Evolutionary conservation across 495 filamentous ascomycete genomes (phyloP), one percentile per base, ranked within the genome.

Genomic region (Tuber calosporum): DNA sequence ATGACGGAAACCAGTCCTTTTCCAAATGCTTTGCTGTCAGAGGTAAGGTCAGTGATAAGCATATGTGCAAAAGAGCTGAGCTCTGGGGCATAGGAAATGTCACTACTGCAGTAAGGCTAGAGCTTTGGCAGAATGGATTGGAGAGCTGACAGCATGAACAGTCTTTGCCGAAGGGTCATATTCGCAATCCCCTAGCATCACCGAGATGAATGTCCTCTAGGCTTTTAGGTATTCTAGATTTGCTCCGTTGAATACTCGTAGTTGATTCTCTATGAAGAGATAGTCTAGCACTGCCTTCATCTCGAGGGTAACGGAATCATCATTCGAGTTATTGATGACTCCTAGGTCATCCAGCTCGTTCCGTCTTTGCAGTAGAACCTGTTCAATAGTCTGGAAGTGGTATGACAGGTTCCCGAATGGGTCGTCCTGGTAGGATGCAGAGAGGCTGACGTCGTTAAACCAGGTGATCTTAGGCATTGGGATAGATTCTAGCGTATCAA

Each of bases 101-200:
- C 88, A 1, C 89, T 85, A 30, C 87, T 84, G 77, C 91, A 87
- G 34, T 90, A 89, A 39, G 83, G 83, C 78, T 97, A 94, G 34
- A 98, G 86, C 74, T 92, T 94, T 3, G 95, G 93, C 36, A 96
- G 86, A 69, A 94, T 90, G 38, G 92, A 84, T 81, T 97, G 94
- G 22, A 98, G 85, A 7, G 91, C 87, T 80, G 95, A 92, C 5
- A 97, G 83, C 38, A 97, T 87, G 77, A 99, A 93, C 0, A 89
- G 88, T 87, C 80, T 89, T 90, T 43, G 85, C 85, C 1, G 87
- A 86, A 36, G 86, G 85, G 68, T 92, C 90, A 74, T 94, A 88
- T 58, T 92, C 90, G 73, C 91, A 91, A 74, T 87, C 88, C 71
- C 91, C 89, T 40, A 95, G 84, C 83, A 93, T 91, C 13, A 97